Evolutionary conservation across 495 filamentous ascomycete species (phyloP), one percentile per base, ranked within the genome.

Genomic region (Talaromyces wortmannii): DNA sequence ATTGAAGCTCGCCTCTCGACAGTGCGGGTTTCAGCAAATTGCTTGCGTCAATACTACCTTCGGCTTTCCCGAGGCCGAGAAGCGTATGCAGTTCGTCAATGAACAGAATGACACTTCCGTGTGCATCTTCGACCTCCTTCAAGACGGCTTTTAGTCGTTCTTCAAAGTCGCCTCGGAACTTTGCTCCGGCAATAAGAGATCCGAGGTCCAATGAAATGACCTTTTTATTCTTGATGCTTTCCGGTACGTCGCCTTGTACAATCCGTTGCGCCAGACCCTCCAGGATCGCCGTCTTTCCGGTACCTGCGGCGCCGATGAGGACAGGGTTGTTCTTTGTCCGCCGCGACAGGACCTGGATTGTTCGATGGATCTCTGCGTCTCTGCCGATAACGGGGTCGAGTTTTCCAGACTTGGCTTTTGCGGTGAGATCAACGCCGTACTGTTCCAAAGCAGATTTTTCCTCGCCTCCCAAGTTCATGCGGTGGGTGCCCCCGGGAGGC

Each of bases 301-400:
- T 96, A 60, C 94, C 94, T 6, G 94, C 91, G 31, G 81, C 83
- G 61, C 94, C 94, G 56, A 97, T 96, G 31, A 97, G 75, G 16
- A 97, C 92, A 1, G 94, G 94, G 57, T 97, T 97, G 66, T 98
- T 97, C 69, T 97, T 98, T 5, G 94, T 97, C 48, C 94, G 78
- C 53, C 94, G 78, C 10, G 92, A 97, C 11, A 98, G 73, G 23
- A 98, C 83, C 61, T 98, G 94, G 32, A 98, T 96, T 5, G 92
- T 96, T 47, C 95, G 78, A 65, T 96, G 88, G 48, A 97, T 95
- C 70, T 96, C 91, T 7, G 82, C 77, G 60, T 96, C 91, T 65
- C 94, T 80, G 17, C 94, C 94, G 68, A 98, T 97, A 6, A 97
- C 91, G 1, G 94, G 94, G 62, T 98, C 94, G 6, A 98, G 78